Evolutionary conservation across 225 moss, liverwort and hornwort genomes (phyloP), one percentile per base, ranked within the genome.

Genomic region (Straminergon stramineum): DNA sequence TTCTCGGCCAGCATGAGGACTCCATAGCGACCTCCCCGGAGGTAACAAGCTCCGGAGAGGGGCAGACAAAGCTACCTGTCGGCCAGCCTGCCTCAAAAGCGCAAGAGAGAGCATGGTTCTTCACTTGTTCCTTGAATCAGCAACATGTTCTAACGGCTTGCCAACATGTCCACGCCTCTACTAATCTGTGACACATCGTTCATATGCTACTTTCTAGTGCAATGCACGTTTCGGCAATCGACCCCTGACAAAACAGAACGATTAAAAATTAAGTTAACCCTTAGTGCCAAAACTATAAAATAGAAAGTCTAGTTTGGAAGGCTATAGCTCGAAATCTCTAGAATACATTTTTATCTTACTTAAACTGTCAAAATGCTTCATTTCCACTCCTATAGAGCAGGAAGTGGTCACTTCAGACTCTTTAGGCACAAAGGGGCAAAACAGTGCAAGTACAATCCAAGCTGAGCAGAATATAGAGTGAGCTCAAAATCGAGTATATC

Each of bases 71-170:
- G 69, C 65, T 64, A 88, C 67, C 63, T 73, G 90, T 67, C 91
- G 92, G 58, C 90, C 84, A 69, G 88, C 90, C 75, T 90, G 92
- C 87, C 92, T 89, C 52, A 93, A 64, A 63, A 93, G 87, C 62
- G 91, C 87, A 48, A 94, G 68, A 73, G 87, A 88, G 74, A 93
- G 87, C 94, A 94, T 94, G 67, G 28, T 75, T 89, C 69, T 77
- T 57, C 51, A 55, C 85, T 78, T 89, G 86, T 53, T 87, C 81
- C 87, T 84, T 83, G 87, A 43, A 43, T 71, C 89, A 84, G 81
- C 48, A 89, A 78, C 88, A 89, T 90, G 70, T 66, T 76, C 90
- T 92, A 91, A 53, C 32, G 73, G 58, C 64, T 91, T 87, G 82
- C 86, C 55, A 85, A 66, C 90, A 67, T 51, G 51, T 28, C 63